A percentile compares a stretch with the other conserved stretches of the same genome.
These are phyloP conservation scores for Pachysolen tannophilus DNA, from an alignment of 805 yeast species.

Conservation along the genomic window DNA sequence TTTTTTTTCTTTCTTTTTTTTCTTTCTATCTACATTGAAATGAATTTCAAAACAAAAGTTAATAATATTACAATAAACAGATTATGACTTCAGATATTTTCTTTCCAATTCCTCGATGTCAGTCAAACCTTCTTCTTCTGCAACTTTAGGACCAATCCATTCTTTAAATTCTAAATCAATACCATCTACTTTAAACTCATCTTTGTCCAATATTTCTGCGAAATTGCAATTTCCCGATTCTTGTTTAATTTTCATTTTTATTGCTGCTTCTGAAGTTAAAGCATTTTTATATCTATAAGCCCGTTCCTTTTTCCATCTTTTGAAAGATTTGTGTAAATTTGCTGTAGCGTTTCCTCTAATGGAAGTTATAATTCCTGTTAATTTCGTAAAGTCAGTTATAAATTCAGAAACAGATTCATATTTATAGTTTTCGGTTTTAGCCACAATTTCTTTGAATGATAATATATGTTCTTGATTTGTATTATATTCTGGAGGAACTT, in stretches of 20 bases:
- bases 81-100: no score
- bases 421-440: slow-evolving; percentile 17
- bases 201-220: slow-evolving; percentile 4
- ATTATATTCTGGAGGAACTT: neutral
- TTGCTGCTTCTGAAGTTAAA: slow-evolving; percentile 3
- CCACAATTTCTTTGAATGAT: slow-evolving; percentile 18
- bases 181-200: slow-evolving; percentile 8
- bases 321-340: neutral
- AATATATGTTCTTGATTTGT: neutral
- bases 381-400: slow-evolving; percentile 21
- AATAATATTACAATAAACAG: no score
- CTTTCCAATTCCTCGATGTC: slow-evolving; percentile 8
- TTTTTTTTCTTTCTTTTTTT: no score
- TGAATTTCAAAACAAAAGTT: no score
- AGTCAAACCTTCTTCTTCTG: slow-evolving; percentile 8
- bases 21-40: no score
- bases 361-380: slow-evolving; percentile 13
- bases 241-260: neutral
- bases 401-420: slow-evolving; percentile 22
- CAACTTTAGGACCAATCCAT: slow-evolving; percentile 8
- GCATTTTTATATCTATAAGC: slow-evolving; percentile 1
- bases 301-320: slow-evolving; percentile 2
- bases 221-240: neutral
- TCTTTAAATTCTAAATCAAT: slow-evolving; percentile 4
- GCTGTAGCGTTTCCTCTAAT: neutral